Base-by-base conservation (phyloP, 2,329 filamentous ascomycete species). In the Ophiostoma triangulosporum region DNA sequence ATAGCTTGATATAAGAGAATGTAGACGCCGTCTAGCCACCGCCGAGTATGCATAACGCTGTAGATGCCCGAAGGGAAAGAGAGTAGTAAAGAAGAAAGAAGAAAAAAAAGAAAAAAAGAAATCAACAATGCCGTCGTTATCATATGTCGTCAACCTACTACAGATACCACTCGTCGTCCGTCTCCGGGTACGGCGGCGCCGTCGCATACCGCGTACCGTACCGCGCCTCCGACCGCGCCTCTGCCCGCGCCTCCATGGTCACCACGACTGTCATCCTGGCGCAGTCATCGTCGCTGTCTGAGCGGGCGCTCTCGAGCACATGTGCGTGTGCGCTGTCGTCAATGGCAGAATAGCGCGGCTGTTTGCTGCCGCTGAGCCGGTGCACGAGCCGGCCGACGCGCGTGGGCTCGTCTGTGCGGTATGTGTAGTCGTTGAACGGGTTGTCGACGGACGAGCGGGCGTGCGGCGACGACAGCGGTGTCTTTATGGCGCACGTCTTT, bases 221-320 rank as follows among this genome's bases (percentile, higher is more conserved):
- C n/a, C n/a, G n/a, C n/a, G n/a, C n/a, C n/a, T n/a, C n/a, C n/a
- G n/a, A n/a, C n/a, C n/a, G n/a, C n/a, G n/a, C n/a, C n/a, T n/a
- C n/a, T 8, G 38, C 38, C 6, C 24, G 20, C 6, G 38, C 38
- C 38, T 43, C 38, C 11, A 20, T 43, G 38, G 38, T 24, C 20
- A 43, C 38, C 20, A 43, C 38, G 11, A 43, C 38, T 9, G 38
- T 43, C 38, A 43, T 43, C 20, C 24, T 43, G 9, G 31, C 33
- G 4, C 43, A 20, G 45, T 52, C 50, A 29, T 52, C 45, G 32
- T 55, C 50, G 20, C 17, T 15, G 24, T 31, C 48, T n/a, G n/a
- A n/a, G n/a, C n/a, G n/a, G n/a, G n/a, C n/a, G n/a, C n/a, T n/a
- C n/a, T n/a, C n/a, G n/a, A n/a, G n/a, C 12, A 11, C 33, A 20